Percentiles rank a stretch among this genome's conserved stretches.
Conservation (phyloP, 2,329 filamentous ascomycete species). For the Cladophialophora bantiana region DNA sequence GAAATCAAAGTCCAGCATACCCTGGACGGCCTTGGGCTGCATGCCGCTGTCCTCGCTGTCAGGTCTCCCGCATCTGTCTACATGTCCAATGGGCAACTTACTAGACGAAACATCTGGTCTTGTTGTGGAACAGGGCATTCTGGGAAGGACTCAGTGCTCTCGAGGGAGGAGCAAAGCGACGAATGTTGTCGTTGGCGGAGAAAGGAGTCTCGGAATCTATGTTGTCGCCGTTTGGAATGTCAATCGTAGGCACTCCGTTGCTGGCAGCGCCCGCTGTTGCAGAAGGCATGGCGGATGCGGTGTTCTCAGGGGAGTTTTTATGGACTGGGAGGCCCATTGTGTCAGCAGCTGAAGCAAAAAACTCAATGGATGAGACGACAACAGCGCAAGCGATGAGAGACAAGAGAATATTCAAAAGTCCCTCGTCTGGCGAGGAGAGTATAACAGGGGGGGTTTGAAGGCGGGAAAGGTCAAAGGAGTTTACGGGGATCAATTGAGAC, state of each 20-base stretch:
- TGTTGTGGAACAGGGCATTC: slow-evolving; percentile 96
- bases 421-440: slow-evolving; percentile 12
- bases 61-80: slow-evolving; percentile 34
- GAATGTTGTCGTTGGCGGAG: slow-evolving; percentile 98
- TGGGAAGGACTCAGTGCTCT: slow-evolving; percentile 86
- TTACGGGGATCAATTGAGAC: slow-evolving; percentile 17
- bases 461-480: slow-evolving; percentile 7
- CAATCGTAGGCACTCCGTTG: slow-evolving; percentile 58
- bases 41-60: slow-evolving; percentile 69
- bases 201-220: slow-evolving; percentile 43
- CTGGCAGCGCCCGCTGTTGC: slow-evolving; percentile 63
- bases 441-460: slow-evolving; percentile 16
- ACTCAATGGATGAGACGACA: neutral
- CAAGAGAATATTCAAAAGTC: slow-evolving; percentile 4
- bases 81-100: slow-evolving; percentile 68
- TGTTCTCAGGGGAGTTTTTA: slow-evolving; percentile 35
- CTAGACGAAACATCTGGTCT: slow-evolving; percentile 99
- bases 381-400: slow-evolving; percentile 15
- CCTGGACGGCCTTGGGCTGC: slow-evolving; percentile 90
- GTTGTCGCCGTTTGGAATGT: slow-evolving; percentile 54
- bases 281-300: slow-evolving; percentile 41
- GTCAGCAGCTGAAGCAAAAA: slow-evolving; percentile 30
- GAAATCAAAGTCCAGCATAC: slow-evolving; percentile 99
- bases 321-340: slow-evolving; percentile 38
- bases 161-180: slow-evolving; percentile 91